phyloP scores from a whole-genome alignment of 2,329 filamentous ascomycete species.

The Furcasterigmium sp. region DNA sequence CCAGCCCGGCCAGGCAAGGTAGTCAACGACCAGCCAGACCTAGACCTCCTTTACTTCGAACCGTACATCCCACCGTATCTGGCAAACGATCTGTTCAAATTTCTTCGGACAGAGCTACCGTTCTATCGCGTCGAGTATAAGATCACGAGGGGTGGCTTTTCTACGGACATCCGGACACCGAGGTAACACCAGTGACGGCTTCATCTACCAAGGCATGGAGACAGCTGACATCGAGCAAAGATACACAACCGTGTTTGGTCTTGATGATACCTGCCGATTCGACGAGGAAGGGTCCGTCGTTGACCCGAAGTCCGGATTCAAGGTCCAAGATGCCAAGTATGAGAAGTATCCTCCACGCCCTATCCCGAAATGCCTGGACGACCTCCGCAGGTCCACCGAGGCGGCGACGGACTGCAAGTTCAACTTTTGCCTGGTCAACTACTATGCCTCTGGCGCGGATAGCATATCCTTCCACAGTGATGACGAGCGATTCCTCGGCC shows the following conservation, averaged over 20 bases:
- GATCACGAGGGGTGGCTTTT: constrained; percentile 59
- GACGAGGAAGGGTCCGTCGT: constrained; percentile 33
- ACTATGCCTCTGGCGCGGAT: constrained; percentile 72
- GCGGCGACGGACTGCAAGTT: constrained; percentile 60
- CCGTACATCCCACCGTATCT: constrained; percentile 60
- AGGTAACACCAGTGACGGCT: constrained; percentile 23
- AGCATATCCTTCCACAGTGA: constrained; percentile 78
- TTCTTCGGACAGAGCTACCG: constrained; percentile 64
- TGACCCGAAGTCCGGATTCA: constrained; percentile 34
- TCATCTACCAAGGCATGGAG: too few species aligned
- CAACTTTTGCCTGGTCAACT: constrained; percentile 80
- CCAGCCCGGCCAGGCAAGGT: constrained; percentile 46
- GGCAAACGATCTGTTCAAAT: constrained; percentile 59
- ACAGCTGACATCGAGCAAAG: constrained; percentile 11
- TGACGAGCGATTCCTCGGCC: constrained; percentile 71
- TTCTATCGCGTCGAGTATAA: constrained; percentile 73
- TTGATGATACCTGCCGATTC: constrained; percentile 61
- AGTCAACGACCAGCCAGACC: constrained; percentile 63
- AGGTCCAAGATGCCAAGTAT: constrained; percentile 47
- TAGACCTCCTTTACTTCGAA: constrained; percentile 71
- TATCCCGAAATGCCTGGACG: constrained; percentile 64
- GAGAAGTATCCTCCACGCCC: constrained; percentile 57
- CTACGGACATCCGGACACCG: constrained; percentile 55
- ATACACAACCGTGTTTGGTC: constrained; percentile 51
- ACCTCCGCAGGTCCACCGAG: constrained; percentile 59